Conservation (phyloP, 805 yeast genomes). For the Hanseniaspora guilliermondii region DNA sequence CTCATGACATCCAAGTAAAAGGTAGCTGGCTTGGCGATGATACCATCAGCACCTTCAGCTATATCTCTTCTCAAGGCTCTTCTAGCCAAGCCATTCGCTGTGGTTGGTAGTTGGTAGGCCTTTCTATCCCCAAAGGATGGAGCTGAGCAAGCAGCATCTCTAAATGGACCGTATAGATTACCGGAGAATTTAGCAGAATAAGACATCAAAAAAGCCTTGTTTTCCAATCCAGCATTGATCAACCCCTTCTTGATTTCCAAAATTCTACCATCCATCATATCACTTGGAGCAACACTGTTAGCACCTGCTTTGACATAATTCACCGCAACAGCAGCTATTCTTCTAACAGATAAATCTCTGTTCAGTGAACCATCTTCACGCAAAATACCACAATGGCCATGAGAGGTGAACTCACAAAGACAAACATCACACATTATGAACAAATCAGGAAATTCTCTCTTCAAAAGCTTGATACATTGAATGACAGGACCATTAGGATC, state of each 20-base stretch:
- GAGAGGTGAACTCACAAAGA: conserved; percentile 88
- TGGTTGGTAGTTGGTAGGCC: conserved; percentile 85
- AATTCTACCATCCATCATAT: conserved; percentile 94
- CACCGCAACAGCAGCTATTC: conserved; percentile 89
- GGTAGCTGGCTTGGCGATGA: conserved; percentile 91
- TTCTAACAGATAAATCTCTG: conserved; percentile 57
- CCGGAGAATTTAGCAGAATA: conserved; percentile 93
- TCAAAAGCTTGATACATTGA: conserved; percentile 54
- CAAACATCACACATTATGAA: conserved; percentile 91
- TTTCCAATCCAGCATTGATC: conserved; percentile 69
- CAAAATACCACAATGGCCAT: conserved; percentile 95
- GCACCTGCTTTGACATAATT: conserved; percentile 95
- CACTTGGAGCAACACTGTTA: conserved; percentile 89
- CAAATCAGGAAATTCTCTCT: conserved; percentile 59
- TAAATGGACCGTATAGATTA: conserved; percentile 85
- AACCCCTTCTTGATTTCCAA: conserved; percentile 76
- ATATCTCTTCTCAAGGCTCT: conserved; percentile 80
- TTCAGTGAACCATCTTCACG: conserved; percentile 77
- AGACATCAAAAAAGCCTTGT: conserved; percentile 78
- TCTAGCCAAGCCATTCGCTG: conserved; percentile 86
- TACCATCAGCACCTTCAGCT: conserved; percentile 87
- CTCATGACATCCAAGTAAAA: conserved; percentile 83
- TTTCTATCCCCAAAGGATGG: conserved; percentile 88
- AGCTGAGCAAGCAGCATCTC: conserved; percentile 91
- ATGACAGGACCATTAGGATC: conserved; percentile 95